These are phyloP conservation scores for Hypoxylon intermedium DNA, from an alignment of 495 filamentous ascomycete genomes.

Conservation along the genomic window DNA sequence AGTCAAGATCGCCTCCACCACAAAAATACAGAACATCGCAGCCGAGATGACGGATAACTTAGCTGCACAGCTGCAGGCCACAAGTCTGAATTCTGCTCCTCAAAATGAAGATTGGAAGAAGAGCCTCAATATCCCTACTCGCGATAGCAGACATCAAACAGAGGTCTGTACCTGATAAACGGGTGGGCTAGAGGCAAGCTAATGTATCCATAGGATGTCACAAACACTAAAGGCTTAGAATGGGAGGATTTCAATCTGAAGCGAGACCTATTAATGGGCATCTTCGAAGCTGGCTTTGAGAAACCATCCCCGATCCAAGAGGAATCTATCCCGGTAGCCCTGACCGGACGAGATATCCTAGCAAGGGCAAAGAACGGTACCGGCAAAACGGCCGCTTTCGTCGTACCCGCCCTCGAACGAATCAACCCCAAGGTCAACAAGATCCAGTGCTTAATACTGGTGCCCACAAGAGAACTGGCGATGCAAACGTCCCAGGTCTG, in stretches of 20 bases:
- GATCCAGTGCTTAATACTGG: slow-evolving; percentile 93
- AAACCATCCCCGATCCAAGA: slow-evolving; percentile 99
- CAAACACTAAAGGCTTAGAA: slow-evolving; percentile 93
- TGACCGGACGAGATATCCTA: slow-evolving; percentile 93
- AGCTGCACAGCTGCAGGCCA: slow-evolving; percentile 72
- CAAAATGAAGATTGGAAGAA: slow-evolving; percentile 78
- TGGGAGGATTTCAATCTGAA: slow-evolving; percentile 97
- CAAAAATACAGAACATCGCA: background rate
- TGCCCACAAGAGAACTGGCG: slow-evolving; percentile 96
- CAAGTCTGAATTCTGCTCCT: slow-evolving; percentile 68
- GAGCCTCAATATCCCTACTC: slow-evolving; percentile 75
- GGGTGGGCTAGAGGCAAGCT: slow-evolving; percentile 5
- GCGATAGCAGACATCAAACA: slow-evolving; percentile 89
- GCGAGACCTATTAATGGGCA: slow-evolving; percentile 95
- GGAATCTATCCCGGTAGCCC: slow-evolving; percentile 95
- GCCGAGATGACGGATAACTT: slow-evolving; percentile 59
- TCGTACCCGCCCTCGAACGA: slow-evolving; percentile 92
- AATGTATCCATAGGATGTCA: slow-evolving; percentile 76
- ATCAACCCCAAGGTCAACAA: slow-evolving; percentile 96
- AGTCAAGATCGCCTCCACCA: too few species aligned
- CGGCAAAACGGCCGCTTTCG: slow-evolving; percentile 96
- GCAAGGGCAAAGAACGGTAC: slow-evolving; percentile 98
- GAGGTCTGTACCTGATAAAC: slow-evolving; percentile 67
- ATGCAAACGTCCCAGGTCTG: slow-evolving; percentile 98
- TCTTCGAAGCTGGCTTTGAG: slow-evolving; percentile 98